phyloP scores from a whole-genome alignment of 2,329 filamentous ascomycete genomes.

The Metarhizium humberi region DNA sequence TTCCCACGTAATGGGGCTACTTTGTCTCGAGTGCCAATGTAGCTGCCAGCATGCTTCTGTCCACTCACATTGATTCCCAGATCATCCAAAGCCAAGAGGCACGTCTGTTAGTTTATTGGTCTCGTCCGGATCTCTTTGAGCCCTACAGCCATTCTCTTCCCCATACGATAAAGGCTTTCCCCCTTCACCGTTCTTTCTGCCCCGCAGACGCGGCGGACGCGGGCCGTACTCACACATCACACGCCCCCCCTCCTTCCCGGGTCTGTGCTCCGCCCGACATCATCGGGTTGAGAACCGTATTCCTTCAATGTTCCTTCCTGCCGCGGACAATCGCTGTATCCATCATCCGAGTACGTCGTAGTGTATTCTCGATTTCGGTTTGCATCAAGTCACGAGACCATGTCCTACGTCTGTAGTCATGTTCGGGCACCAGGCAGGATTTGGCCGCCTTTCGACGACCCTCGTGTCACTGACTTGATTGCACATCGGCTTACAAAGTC shows the following conservation, averaged over 20 bases:
- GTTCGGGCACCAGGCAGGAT: too few species aligned
- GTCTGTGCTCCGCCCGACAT: not conserved
- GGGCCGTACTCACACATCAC: not conserved
- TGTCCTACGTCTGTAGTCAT: too few species aligned
- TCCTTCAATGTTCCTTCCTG: too few species aligned
- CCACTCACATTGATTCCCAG: not conserved
- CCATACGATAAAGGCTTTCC: not conserved
- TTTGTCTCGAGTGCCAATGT: not conserved
- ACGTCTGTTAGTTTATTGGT: not conserved
- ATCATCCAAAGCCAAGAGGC: not conserved
- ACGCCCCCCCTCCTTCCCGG: not conserved
- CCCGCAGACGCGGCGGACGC: not conserved
- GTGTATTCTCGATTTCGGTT: too few species aligned
- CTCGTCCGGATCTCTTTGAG: not conserved
- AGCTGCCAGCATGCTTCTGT: not conserved
- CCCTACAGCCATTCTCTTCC: not conserved
- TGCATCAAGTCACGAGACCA: too few species aligned
- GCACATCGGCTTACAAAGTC: not conserved
- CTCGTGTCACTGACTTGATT: not conserved
- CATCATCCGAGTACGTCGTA: too few species aligned
- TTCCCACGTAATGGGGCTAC: too few species aligned
- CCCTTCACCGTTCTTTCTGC: constrained; percentile 4
- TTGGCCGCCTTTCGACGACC: too few species aligned
- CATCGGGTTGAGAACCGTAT: too few species aligned
- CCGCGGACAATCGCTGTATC: too few species aligned